Conservation (phyloP, 352 stramenopile species). For the Phytophthora pinifolia region DNA sequence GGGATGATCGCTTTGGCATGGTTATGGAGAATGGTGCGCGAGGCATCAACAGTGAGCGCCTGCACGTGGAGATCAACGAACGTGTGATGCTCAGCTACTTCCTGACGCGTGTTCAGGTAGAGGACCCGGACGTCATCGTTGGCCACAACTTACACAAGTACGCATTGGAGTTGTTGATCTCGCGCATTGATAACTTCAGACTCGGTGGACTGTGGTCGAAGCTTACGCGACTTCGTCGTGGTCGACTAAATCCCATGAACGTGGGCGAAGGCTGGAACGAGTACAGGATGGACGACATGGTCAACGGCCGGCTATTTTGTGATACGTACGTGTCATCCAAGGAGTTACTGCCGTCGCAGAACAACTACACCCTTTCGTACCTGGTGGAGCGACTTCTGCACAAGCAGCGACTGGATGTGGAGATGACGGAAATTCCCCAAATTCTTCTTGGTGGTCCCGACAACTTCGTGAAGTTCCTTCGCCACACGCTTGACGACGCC, state of each 20-base stretch:
- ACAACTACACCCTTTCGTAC: conserved; percentile 96
- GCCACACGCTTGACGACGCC: conserved; percentile 95
- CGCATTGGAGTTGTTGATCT: conserved; percentile 97
- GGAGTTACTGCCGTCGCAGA: conserved; percentile 97
- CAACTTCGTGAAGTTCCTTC: conserved; percentile 93
- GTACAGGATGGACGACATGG: conserved; percentile 85
- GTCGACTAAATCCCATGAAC: conserved; percentile 76
- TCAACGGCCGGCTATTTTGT: conserved; percentile 95
- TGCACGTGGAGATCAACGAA: conserved; percentile 82
- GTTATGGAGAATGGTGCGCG: conserved; percentile 34
- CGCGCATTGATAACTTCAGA: conserved; percentile 93
- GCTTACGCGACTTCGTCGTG: conserved; percentile 77
- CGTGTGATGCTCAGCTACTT: conserved; percentile 88
- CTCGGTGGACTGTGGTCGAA: conserved; percentile 83
- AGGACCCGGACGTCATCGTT: conserved; percentile 98
- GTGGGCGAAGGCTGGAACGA: conserved; percentile 87
- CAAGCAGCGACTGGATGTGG: conserved; percentile 90
- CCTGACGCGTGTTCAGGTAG: conserved; percentile 90
- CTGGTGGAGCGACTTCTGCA: conserved; percentile 92
- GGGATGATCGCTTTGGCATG: conserved; percentile 65
- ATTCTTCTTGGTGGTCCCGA: conserved; percentile 87
- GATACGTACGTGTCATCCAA: conserved; percentile 98
- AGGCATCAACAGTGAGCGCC: conserved; percentile 47
- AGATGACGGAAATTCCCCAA: conserved; percentile 95
- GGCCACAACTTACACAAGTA: conserved; percentile 99